Percentiles rank a stretch among this genome's conserved stretches.
Evolutionary conservation across 768 basidiomycete species (phyloP).

Genomic region (Pleurotus salmoneostramineus): DNA sequence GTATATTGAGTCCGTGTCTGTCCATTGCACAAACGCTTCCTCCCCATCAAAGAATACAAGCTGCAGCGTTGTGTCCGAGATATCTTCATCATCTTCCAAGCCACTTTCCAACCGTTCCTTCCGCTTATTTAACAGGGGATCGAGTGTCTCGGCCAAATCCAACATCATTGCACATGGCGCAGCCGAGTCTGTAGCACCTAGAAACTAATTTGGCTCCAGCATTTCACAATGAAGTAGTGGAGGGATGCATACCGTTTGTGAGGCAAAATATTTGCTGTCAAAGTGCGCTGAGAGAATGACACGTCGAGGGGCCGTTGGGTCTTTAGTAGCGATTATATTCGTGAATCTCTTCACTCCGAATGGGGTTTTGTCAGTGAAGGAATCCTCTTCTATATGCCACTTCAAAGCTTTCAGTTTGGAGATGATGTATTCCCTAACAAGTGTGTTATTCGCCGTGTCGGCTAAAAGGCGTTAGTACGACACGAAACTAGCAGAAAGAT

Average conservation of each 20-base stretch:
- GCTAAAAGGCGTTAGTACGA: constrained; percentile 31
- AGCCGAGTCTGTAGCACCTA: constrained; percentile 97
- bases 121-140: constrained; percentile 64
- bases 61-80: constrained; percentile 83
- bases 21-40: constrained; percentile 93
- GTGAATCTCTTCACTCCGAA: constrained; percentile 76
- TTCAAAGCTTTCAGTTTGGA: constrained; percentile 63
- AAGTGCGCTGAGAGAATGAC: constrained; percentile 90
- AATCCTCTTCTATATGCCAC: constrained; percentile 88
- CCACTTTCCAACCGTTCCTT: constrained; percentile 50
- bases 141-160: constrained; percentile 83
- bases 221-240: constrained; percentile 40
- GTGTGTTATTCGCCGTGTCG: constrained; percentile 72
- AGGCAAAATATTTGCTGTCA: constrained; percentile 85
- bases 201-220: constrained; percentile 52
- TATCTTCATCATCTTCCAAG: constrained; percentile 67
- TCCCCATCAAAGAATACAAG: constrained; percentile 97
- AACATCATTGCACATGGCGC: constrained; percentile 93
- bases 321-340: constrained; percentile 94
- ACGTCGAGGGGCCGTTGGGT: constrained; percentile 76
- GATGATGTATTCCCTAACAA: constrained; percentile 81
- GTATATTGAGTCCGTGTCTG: constrained; percentile 85
- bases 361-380: constrained; percentile 77
- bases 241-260: constrained; percentile 55
- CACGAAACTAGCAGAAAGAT: neutral